These are phyloP conservation scores for Penicillium sp. DNA, from an alignment of 2,329 filamentous ascomycete species.

Conservation along the genomic window DNA sequence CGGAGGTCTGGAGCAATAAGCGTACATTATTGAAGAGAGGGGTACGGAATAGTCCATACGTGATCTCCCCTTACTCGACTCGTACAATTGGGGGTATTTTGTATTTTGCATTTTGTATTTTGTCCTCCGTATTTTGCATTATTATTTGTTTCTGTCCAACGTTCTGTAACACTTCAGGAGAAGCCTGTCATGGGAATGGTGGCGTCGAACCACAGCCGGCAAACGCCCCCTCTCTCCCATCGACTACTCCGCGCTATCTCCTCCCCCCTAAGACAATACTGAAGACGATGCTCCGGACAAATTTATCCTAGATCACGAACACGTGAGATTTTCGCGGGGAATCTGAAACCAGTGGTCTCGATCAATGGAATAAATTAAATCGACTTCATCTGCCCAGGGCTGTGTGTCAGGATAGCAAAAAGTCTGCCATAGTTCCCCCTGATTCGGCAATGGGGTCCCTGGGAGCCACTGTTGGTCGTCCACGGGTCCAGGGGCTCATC, in stretches of 20 bases:
- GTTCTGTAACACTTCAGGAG: neutral
- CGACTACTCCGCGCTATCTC: neutral
- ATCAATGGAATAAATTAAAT: neutral
- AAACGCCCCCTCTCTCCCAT: neutral
- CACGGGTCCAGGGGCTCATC: slow-evolving; percentile 22
- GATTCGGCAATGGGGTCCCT: slow-evolving; percentile 20
- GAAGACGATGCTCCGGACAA: too few species aligned
- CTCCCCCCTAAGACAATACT: too few species aligned
- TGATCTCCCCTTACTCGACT: slow-evolving; percentile 18
- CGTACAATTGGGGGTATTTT: neutral
- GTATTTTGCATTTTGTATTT: too few species aligned
- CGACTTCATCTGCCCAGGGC: neutral
- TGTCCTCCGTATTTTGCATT: too few species aligned
- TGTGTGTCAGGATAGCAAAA: neutral
- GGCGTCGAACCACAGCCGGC: slow-evolving; percentile 11
- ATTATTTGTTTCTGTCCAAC: slow-evolving; percentile 8
- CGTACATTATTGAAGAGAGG: slow-evolving; percentile 6
- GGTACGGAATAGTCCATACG: neutral
- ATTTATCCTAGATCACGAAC: slow-evolving; percentile 10
- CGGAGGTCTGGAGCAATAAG: slow-evolving; percentile 4
- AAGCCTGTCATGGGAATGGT: slow-evolving; percentile 9
- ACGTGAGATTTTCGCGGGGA: slow-evolving; percentile 24
- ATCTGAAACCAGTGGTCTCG: slow-evolving; percentile 21
- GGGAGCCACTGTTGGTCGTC: slow-evolving; percentile 18
- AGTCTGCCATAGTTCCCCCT: slow-evolving; percentile 12